Conservation (phyloP, 129 eudicot genomes). For the Lactuca sativa region DNA sequence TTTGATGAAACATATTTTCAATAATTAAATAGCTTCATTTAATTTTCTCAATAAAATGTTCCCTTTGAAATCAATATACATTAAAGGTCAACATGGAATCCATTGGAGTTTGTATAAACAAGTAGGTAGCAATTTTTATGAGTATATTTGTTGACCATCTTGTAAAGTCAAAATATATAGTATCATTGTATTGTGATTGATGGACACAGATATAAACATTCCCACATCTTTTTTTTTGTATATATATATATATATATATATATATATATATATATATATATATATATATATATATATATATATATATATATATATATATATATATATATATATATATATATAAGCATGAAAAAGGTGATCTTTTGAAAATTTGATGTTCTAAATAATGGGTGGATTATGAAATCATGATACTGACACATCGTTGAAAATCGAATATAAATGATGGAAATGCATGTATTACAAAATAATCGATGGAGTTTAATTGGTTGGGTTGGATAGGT, state of each 20-base stretch:
- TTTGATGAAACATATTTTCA: too few relatives aligned
- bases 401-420: background rate
- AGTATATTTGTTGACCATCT: slow-evolving; percentile 18
- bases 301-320: too few relatives aligned
- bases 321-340: background rate
- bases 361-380: background rate
- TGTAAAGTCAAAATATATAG: slow-evolving; percentile 8
- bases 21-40: too few relatives aligned
- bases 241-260: slow-evolving; percentile 6
- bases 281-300: too few relatives aligned
- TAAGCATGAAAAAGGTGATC: background rate
- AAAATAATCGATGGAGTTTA: background rate
- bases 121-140: slow-evolving; percentile 1
- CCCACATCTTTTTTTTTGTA: slow-evolving; percentile 17
- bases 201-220: slow-evolving; percentile 26
- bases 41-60: too few relatives aligned
- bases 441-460: background rate
- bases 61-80: too few relatives aligned
- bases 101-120: background rate
- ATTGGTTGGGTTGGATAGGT: slow-evolving; percentile 6
- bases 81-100: too few relatives aligned
- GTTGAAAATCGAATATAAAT: background rate
- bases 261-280: too few relatives aligned
- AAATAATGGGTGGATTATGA: background rate
- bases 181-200: slow-evolving; percentile 29